phyloP scores from a whole-genome alignment of 2,329 filamentous ascomycete genomes.

The Daldinia eschscholtzii region DNA sequence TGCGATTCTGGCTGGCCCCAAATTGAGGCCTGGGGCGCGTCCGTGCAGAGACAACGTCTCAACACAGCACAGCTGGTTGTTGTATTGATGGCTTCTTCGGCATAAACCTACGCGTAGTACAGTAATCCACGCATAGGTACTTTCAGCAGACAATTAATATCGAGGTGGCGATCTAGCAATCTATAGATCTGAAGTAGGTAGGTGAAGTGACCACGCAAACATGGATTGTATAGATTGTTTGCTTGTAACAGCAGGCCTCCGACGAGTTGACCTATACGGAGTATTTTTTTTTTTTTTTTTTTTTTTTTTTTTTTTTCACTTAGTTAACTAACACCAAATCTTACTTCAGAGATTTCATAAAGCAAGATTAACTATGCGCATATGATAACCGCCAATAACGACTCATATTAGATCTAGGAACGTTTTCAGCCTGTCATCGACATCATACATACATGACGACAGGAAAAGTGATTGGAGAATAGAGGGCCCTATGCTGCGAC shows the following conservation, averaged over 20 bases:
- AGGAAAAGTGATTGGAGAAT: constrained; percentile 36
- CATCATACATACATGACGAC: constrained; percentile 34
- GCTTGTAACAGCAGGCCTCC: constrained; percentile 6
- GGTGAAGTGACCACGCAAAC: not conserved
- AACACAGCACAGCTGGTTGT: not conserved
- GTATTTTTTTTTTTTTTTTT: not conserved
- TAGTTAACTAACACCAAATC: constrained; percentile 4
- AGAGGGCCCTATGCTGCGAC: constrained; percentile 43
- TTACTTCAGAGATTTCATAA: constrained; percentile 10
- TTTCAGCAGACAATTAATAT: constrained; percentile 16
- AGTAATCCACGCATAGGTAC: constrained; percentile 15
- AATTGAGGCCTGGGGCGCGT: constrained; percentile 15
- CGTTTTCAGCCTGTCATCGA: constrained; percentile 28
- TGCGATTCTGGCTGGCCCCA: constrained; percentile 23
- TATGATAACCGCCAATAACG: constrained; percentile 14
- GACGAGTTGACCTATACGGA: not conserved
- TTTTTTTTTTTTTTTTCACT: not conserved
- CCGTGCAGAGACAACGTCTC: constrained; percentile 17
- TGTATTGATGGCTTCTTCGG: constrained; percentile 5
- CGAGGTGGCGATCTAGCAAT: constrained; percentile 14
- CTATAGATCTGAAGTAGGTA: constrained; percentile 17
- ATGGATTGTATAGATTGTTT: constrained; percentile 8
- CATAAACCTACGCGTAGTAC: constrained; percentile 2
- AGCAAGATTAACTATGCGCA: constrained; percentile 29
- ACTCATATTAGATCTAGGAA: constrained; percentile 6